phyloP scores from a whole-genome alignment of 1,139 yeast genomes.

The Geotrichum restrictum region DNA sequence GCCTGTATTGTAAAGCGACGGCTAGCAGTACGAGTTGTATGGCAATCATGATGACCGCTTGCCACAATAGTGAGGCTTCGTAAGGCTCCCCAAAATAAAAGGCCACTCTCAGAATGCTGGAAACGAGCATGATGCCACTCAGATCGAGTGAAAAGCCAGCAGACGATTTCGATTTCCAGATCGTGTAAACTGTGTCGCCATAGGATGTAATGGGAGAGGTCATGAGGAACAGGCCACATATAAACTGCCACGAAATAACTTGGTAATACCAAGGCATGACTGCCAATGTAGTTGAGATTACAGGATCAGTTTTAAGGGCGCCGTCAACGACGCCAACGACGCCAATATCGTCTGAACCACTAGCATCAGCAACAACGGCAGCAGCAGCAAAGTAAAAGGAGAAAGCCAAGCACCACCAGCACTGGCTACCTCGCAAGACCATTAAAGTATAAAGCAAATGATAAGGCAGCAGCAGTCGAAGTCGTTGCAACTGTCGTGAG shows the following conservation, averaged over 20 bases:
- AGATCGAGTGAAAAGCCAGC: conserved; percentile 83
- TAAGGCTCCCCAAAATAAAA: conserved; percentile 78
- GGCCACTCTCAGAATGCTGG: conserved; percentile 67
- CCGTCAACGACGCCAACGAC: not conserved
- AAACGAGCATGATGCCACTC: conserved; percentile 84
- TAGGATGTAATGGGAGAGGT: conserved; percentile 80
- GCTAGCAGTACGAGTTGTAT: conserved; percentile 64
- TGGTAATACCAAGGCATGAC: conserved; percentile 12
- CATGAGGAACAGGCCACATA: conserved; percentile 32
- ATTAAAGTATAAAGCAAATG: not conserved
- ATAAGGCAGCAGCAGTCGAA: not conserved
- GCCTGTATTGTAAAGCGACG: conserved; percentile 60
- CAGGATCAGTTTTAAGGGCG: not conserved
- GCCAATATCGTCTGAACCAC: not conserved
- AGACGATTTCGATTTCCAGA: conserved; percentile 58
- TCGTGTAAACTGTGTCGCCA: conserved; percentile 74
- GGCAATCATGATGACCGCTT: conserved; percentile 70
- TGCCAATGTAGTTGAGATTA: not conserved
- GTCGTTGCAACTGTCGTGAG: not conserved
- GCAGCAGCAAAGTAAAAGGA: no score
- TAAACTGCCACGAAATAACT: conserved; percentile 17
- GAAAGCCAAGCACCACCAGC: not conserved
- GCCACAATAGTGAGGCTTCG: conserved; percentile 69
- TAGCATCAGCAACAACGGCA: not conserved
- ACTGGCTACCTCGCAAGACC: conserved; percentile 1